phyloP scores from a whole-genome alignment of 78 protist genomes.

The Dictyostelium firmibasis region DNA sequence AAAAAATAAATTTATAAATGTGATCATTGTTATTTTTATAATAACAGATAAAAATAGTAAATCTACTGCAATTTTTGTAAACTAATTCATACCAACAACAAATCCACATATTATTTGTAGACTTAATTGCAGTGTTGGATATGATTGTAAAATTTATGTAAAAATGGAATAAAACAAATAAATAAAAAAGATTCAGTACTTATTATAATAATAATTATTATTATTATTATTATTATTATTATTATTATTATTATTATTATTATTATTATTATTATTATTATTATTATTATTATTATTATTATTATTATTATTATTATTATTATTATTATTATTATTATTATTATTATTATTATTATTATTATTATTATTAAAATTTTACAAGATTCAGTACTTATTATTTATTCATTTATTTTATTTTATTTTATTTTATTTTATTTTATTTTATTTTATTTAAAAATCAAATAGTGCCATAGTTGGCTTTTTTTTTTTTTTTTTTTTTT shows the following conservation, averaged over 20 bases:
- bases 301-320: background rate
- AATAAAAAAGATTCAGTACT: background rate
- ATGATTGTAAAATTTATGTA: background rate
- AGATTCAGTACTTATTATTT: too few relatives aligned
- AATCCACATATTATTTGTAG: background rate
- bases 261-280: background rate
- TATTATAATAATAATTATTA: too few relatives aligned
- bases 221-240: too few relatives aligned
- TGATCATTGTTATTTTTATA: too few relatives aligned
- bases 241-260: too few relatives aligned
- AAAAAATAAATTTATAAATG: background rate
- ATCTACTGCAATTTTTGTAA: background rate
- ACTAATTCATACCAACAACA: background rate
- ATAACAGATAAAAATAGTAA: background rate
- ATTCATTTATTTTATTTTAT: too few relatives aligned
- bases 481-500: too few relatives aligned
- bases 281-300: background rate
- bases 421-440: too few relatives aligned
- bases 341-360: background rate
- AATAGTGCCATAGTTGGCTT: too few relatives aligned
- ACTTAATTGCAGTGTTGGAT: background rate
- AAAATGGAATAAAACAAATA: background rate
- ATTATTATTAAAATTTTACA: background rate
- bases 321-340: background rate
- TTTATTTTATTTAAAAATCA: too few relatives aligned